Percentiles rank a stretch among this genome's conserved stretches.
These are phyloP conservation scores for Boletus pseudopeckii DNA, from an alignment of 768 basidiomycete species.

Conservation along the genomic window DNA sequence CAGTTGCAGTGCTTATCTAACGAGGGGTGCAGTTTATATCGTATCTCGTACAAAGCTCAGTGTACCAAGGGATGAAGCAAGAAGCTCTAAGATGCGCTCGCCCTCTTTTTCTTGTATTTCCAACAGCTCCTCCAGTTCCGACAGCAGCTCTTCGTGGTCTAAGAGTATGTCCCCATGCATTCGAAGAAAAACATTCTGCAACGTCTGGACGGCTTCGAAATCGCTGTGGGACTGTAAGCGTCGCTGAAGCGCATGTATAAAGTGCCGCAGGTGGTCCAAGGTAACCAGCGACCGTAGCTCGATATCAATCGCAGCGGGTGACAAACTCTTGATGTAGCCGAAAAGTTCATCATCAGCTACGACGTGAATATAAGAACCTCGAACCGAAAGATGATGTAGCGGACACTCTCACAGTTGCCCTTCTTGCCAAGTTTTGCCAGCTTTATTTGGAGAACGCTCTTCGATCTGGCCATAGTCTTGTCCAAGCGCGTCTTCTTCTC, in stretches of 20 bases:
- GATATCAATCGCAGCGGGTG: conserved; percentile 87
- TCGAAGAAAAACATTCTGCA: conserved; percentile 79
- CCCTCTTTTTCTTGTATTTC: conserved; percentile 75
- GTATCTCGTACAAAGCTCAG: conserved; percentile 73
- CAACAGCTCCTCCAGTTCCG: conserved; percentile 54
- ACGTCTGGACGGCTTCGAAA: conserved; percentile 92
- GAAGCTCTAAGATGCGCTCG: conserved; percentile 68
- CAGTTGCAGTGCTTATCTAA: conserved; percentile 22
- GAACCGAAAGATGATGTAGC: neutral
- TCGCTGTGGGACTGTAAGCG: conserved; percentile 80
- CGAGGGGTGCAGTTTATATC: conserved; percentile 33
- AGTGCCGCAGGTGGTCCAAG: conserved; percentile 58
- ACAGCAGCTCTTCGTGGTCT: conserved; percentile 60
- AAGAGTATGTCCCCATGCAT: conserved; percentile 82
- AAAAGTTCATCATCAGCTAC: conserved; percentile 79
- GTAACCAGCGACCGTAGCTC: conserved; percentile 80
- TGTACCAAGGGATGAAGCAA: conserved; percentile 71
- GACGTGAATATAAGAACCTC: conserved; percentile 2
- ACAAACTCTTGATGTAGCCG: conserved; percentile 75
- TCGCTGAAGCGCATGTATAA: conserved; percentile 69
- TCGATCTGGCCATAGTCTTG: conserved; percentile 45
- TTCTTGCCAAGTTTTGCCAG: conserved; percentile 52
- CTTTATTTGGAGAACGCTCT: conserved; percentile 70
- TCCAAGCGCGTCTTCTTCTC: conserved; percentile 50
- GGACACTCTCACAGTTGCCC: conserved; percentile 62